These are phyloP conservation scores for Mucor circinelloides DNA, from an alignment of 371 early-diverging fungal genomes.

Conservation along the genomic window DNA sequence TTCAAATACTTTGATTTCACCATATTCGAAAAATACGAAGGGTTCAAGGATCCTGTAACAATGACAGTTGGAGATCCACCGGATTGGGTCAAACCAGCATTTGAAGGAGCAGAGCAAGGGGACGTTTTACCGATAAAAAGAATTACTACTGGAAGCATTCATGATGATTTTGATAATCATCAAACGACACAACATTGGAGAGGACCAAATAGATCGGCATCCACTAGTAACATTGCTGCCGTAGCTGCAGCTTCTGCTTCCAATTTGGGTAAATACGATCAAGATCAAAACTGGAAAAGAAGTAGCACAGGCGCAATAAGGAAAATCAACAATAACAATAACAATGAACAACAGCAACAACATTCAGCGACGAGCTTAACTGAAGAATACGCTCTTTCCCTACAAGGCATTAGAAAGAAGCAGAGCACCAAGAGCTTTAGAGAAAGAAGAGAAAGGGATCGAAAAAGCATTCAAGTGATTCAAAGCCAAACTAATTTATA, in stretches of 20 bases:
- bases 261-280: constrained; percentile 16
- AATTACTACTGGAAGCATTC: constrained; percentile 27
- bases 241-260: background rate
- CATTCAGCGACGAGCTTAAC: constrained; percentile 28
- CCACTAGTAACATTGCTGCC: constrained; percentile 33
- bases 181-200: constrained; percentile 14
- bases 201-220: constrained; percentile 38
- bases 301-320: constrained; percentile 27
- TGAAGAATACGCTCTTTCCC: constrained; percentile 51
- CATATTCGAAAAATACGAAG: constrained; percentile 67
- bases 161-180: constrained; percentile 8
- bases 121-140: constrained; percentile 50
- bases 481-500: background rate
- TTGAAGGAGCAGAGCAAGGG: constrained; percentile 56
- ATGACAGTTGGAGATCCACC: constrained; percentile 74
- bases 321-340: constrained; percentile 6
- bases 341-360: background rate
- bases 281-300: constrained; percentile 19
- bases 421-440: constrained; percentile 51
- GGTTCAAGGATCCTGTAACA: constrained; percentile 62
- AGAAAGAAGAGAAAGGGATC: constrained; percentile 51
- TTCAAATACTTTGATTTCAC: constrained; percentile 69
- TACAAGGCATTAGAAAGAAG: constrained; percentile 51
- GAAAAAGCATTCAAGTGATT: constrained; percentile 33
- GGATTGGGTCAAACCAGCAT: constrained; percentile 70